Evolutionary conservation across 2,329 filamentous ascomycete species (phyloP), one percentile per base, ranked within the genome.

Genomic region (Epichloe scottii): DNA sequence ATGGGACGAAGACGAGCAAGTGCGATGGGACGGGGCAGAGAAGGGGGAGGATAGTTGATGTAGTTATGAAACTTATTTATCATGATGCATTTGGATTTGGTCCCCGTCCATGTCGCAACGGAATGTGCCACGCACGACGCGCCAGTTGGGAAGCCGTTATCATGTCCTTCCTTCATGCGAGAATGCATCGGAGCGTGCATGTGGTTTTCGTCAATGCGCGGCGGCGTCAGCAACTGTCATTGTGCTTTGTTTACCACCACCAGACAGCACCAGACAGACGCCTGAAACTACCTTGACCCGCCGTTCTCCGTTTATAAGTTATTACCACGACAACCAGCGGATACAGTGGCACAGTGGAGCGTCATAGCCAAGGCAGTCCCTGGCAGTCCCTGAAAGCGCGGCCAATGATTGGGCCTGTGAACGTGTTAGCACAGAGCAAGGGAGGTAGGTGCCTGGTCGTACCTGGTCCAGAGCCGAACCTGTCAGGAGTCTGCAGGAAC

Each of bases 241-340:
- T 30, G 30, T 30, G 30, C 30, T 30, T 30, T 30, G 30, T 30
- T 30, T 30, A 2, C 30, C 30, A 30, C n/a, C n/a, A n/a, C 8
- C 30, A 30, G 26, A 5, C n/a, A 0, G n/a, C n/a, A n/a, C 8
- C 30, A 30, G 26, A 5, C n/a, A 0, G n/a, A 40, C 38, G 15
- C 38, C 38, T 19, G 17, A 42, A 17, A 19, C 17, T 14, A 1
- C 40, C 5, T 19, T 21, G 8, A 12, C 26, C 21, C 6, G 14
- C 19, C 14, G 35, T 35, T 35, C 17, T 35, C 56, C 54, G 60
- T 54, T 56, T 53, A n/a, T n/a, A n/a, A n/a, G n/a, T n/a, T n/a
- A n/a, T n/a, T n/a, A 49, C 52, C 59, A 56, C 47, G 53, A 59
- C 53, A 57, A 57, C 57, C 56, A 55, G 56, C 51, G 57, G 53